phyloP scores from a whole-genome alignment of 2,329 filamentous ascomycete species.

The Fusarium goolgardi region DNA sequence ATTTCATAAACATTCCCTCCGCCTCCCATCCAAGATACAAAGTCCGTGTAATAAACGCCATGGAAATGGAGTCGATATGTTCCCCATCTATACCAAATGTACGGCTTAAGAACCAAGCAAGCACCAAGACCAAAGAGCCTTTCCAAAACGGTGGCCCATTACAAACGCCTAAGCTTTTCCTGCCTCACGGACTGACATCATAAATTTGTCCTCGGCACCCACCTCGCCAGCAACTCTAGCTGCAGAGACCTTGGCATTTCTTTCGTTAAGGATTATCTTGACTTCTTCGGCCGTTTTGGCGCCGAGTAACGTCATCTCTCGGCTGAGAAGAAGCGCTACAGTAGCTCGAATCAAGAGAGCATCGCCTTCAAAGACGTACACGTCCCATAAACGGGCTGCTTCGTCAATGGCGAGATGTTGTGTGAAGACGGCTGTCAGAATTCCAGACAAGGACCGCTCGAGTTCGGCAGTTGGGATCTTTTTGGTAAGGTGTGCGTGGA shows the following conservation, averaged over 20 bases:
- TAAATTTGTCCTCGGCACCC: slow-evolving; percentile 61
- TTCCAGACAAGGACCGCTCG: slow-evolving; percentile 66
- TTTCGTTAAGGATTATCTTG: slow-evolving; percentile 52
- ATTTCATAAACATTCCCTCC: slow-evolving; percentile 37
- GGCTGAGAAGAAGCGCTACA: slow-evolving; percentile 71
- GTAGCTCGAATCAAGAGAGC: slow-evolving; percentile 75
- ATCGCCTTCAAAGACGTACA: slow-evolving; percentile 86
- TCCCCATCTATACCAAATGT: slow-evolving; percentile 47
- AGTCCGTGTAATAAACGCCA: slow-evolving; percentile 44
- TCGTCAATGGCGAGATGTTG: slow-evolving; percentile 73
- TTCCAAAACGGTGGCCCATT: slow-evolving; percentile 15
- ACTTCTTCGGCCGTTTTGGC: slow-evolving; percentile 60
- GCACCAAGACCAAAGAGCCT: slow-evolving; percentile 10
- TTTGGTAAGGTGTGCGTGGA: slow-evolving; percentile 73
- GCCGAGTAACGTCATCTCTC: slow-evolving; percentile 64
- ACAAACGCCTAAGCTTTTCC: slow-evolving; percentile 48
- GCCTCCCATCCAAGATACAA: slow-evolving; percentile 33
- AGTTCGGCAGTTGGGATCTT: slow-evolving; percentile 59
- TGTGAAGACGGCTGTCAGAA: slow-evolving; percentile 75
- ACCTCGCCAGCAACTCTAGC: slow-evolving; percentile 54
- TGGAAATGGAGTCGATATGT: slow-evolving; percentile 41
- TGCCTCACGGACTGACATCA: slow-evolving; percentile 52
- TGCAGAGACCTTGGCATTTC: slow-evolving; percentile 47
- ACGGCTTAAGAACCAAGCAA: slow-evolving; percentile 35
- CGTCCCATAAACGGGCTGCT: slow-evolving; percentile 80